Evolutionary conservation across 2,329 filamentous ascomycete genomes (phyloP).

Genomic region (Parastagonospora nodorum): DNA sequence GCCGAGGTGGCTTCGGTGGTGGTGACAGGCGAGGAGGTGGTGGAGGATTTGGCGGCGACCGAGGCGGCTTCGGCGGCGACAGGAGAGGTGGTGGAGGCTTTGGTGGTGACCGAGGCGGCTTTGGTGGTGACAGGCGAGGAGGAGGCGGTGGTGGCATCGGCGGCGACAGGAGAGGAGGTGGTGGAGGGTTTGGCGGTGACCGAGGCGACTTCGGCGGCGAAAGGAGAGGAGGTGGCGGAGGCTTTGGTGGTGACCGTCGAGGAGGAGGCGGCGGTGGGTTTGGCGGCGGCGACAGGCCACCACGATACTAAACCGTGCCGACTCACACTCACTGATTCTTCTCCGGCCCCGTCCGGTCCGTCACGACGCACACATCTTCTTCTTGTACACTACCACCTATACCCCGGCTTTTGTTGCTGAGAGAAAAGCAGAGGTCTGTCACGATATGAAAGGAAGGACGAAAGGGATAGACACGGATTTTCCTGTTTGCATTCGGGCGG

Average conservation of each 20-base stretch:
- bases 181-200: constrained; percentile 13
- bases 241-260: constrained; percentile 13
- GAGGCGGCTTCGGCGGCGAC: constrained; percentile 10
- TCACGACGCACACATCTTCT: background rate
- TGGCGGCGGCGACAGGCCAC: constrained; percentile 18
- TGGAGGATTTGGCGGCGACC: constrained; percentile 17
- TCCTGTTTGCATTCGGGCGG: constrained; percentile 3
- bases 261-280: constrained; percentile 16
- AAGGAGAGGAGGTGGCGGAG: constrained; percentile 20
- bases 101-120: background rate
- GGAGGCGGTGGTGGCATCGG: constrained; percentile 10
- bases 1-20: constrained; percentile 9
- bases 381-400: constrained; percentile 24
- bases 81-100: constrained; percentile 10
- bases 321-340: background rate
- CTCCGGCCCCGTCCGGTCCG: too few species aligned
- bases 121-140: constrained; percentile 16
- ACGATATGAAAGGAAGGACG: constrained; percentile 6
- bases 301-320: constrained; percentile 4
- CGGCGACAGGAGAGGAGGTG: constrained; percentile 11
- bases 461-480: too few species aligned
- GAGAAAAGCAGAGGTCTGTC: constrained; percentile 8
- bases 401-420: constrained; percentile 2
- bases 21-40: constrained; percentile 12
- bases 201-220: constrained; percentile 19